phyloP scores from a whole-genome alignment of 1,284 basidiomycete species.

The Mrakiaceae sp. region DNA sequence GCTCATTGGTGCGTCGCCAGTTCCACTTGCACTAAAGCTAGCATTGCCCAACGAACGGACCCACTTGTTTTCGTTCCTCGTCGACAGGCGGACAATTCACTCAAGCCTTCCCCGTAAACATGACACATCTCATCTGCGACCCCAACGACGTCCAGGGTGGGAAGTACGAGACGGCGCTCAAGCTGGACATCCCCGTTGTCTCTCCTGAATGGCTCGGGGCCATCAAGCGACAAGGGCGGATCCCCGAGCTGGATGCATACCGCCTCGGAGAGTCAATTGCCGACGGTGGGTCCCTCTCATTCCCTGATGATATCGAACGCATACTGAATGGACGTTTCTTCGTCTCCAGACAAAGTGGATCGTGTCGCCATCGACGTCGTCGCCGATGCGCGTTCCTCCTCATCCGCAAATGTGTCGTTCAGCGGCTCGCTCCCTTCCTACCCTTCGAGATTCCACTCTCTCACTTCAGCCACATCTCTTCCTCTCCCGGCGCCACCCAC shows the following conservation, averaged over 20 bases:
- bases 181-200: slow-evolving; percentile 11
- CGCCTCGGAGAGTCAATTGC: neutral
- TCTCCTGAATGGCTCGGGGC: slow-evolving; percentile 4
- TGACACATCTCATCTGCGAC: slow-evolving; percentile 11
- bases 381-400: neutral
- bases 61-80: neutral
- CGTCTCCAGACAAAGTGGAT: neutral
- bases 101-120: neutral
- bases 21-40: too few relatives aligned
- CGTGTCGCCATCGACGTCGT: too few relatives aligned
- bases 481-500: neutral
- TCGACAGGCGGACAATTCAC: slow-evolving; percentile 8
- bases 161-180: slow-evolving; percentile 8
- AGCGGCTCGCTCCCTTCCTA: neutral
- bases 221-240: slow-evolving; percentile 2
- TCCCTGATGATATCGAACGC: too few relatives aligned
- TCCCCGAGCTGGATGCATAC: slow-evolving; percentile 2
- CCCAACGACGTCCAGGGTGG: slow-evolving; percentile 8
- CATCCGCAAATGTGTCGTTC: neutral
- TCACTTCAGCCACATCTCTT: neutral
- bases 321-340: too few relatives aligned
- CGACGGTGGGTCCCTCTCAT: neutral
- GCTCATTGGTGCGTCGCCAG: too few relatives aligned
- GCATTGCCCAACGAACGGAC: neutral
- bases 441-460: neutral